Conservation (phyloP, 1,284 basidiomycete genomes). For the Cerioporus squamosus region DNA sequence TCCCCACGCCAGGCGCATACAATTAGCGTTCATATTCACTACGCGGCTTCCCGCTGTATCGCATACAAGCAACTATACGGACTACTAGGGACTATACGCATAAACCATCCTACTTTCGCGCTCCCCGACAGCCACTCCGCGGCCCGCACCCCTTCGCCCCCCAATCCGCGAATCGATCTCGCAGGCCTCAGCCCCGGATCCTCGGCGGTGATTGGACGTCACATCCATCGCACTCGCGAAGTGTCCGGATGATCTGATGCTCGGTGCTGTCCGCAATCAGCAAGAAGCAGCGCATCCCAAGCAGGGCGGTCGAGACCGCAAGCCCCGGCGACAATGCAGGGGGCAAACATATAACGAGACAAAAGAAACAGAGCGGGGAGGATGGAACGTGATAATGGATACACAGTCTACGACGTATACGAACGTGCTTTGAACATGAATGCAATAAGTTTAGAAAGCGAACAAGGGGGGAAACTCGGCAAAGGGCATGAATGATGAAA, state of each 20-base stretch:
- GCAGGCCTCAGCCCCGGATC: slow-evolving; percentile 22
- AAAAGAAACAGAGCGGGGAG: slow-evolving; percentile 11
- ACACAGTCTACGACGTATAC: slow-evolving; percentile 28
- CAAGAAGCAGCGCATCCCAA: slow-evolving; percentile 16
- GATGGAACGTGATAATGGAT: slow-evolving; percentile 18
- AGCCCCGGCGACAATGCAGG: not conserved
- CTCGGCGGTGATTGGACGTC: slow-evolving; percentile 29
- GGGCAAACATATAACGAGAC: not conserved
- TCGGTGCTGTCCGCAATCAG: slow-evolving; percentile 20
- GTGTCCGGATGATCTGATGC: slow-evolving; percentile 24
- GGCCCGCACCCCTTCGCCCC: not conserved
- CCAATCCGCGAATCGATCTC: slow-evolving; percentile 15
- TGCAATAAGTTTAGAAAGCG: slow-evolving; percentile 32
- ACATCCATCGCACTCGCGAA: slow-evolving; percentile 26
- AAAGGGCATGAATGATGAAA: slow-evolving; percentile 20
- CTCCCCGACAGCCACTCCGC: slow-evolving; percentile 7
- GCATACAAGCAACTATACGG: slow-evolving; percentile 1
- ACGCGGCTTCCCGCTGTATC: not conserved
- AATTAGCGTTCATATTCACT: not conserved
- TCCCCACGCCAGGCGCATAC: too few species aligned
- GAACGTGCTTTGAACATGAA: slow-evolving; percentile 24
- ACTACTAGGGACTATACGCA: slow-evolving; percentile 7
- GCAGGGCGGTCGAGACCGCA: slow-evolving; percentile 12
- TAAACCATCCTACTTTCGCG: slow-evolving; percentile 1
- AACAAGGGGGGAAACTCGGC: slow-evolving; percentile 9